A percentile compares a stretch with the other conserved stretches of the same genome.
Conservation (phyloP, 179 eudicot genomes). For the Beta lomatogona region DNA sequence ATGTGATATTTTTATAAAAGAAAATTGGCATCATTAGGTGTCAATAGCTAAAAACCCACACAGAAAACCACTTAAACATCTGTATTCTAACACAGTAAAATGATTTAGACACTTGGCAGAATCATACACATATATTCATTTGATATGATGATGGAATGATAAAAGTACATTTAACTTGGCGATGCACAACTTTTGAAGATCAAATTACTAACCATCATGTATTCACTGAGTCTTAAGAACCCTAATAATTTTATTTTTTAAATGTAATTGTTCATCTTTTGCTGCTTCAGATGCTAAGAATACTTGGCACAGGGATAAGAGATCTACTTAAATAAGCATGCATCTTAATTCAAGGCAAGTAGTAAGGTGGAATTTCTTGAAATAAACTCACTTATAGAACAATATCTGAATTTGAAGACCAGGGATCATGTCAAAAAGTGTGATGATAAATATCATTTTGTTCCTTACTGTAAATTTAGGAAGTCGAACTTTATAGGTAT, state of each 20-base stretch:
- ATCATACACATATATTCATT: not conserved
- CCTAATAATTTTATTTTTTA: not conserved
- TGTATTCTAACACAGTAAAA: not conserved
- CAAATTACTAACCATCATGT: no score
- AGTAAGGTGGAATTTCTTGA: not conserved
- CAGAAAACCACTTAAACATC: not conserved
- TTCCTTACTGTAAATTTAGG: slow-evolving; percentile 93
- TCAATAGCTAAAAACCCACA: not conserved
- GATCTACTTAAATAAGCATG: not conserved
- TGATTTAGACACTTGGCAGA: not conserved
- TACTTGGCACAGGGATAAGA: not conserved
- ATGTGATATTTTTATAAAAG: not conserved
- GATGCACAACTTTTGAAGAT: not conserved
- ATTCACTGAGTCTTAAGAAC: not conserved
- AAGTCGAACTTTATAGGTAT: slow-evolving; percentile 88
- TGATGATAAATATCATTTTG: not conserved
- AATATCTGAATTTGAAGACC: not conserved
- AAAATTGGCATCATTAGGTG: not conserved
- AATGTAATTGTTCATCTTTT: not conserved
- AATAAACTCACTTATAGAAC: not conserved
- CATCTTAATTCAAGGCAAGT: not conserved
- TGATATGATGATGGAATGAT: not conserved
- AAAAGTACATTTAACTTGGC: not conserved
- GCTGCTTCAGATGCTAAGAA: not conserved
- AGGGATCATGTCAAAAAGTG: not conserved